These are phyloP conservation scores for Geosmithia flava DNA, from an alignment of 2,329 filamentous ascomycete species.

Conservation along the genomic window DNA sequence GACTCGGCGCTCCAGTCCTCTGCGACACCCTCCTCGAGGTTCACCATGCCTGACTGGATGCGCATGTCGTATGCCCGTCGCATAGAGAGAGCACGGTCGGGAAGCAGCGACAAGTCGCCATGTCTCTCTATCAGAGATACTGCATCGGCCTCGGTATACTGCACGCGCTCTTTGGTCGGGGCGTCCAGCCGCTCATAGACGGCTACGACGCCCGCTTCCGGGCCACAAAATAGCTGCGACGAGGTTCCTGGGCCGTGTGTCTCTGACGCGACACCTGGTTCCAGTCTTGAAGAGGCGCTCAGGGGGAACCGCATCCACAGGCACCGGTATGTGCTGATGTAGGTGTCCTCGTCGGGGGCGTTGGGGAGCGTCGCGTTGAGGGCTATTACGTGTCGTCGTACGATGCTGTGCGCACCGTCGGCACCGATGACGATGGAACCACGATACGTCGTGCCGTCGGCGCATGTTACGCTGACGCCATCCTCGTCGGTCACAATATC, in stretches of 20 bases:
- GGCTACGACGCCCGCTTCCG: constrained; percentile 10
- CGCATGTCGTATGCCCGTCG: constrained; percentile 10
- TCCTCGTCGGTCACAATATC: not conserved
- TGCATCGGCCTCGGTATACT: constrained; percentile 17
- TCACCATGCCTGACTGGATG: constrained; percentile 8
- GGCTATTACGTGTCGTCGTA: constrained; percentile 2
- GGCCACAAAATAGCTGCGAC: constrained; percentile 11
- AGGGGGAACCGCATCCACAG: constrained; percentile 2
- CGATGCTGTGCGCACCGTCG: constrained; percentile 4
- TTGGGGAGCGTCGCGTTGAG: not conserved
- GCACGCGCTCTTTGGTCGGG: constrained; percentile 10
- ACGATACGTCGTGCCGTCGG: constrained; percentile 1
- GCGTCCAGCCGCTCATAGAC: constrained; percentile 13
- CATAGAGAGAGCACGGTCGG: constrained; percentile 7
- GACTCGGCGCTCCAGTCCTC: constrained; percentile 11
- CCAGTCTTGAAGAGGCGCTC: not conserved
- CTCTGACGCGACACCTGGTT: constrained; percentile 6
- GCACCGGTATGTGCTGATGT: constrained; percentile 1
- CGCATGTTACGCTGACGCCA: constrained; percentile 2
- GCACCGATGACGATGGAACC: constrained; percentile 3
- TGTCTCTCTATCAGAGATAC: constrained; percentile 9
- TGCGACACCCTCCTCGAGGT: constrained; percentile 17
- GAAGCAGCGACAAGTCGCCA: constrained; percentile 12
- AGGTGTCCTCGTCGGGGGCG: constrained; percentile 2
- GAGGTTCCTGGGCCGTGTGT: constrained; percentile 11